Evolutionary conservation across 306 rosid species (phyloP), one percentile per base, ranked within the genome.

Genomic region (Casuarina cunninghamiana): DNA sequence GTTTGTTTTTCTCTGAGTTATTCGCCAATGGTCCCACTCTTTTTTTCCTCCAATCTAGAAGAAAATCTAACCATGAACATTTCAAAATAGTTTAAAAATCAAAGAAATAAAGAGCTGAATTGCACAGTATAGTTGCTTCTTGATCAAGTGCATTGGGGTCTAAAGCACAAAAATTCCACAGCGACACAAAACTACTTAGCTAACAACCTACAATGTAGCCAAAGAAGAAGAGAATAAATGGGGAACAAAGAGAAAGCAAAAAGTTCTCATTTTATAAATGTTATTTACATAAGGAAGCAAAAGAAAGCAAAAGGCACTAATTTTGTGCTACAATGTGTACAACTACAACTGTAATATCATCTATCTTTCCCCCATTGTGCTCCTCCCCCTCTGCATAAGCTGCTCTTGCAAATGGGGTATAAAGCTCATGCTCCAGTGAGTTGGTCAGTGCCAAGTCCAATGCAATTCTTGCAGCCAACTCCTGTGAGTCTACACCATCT

Each of bases 41-140:
- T 74, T 80, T 81, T 85, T 95, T 97, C 83, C 90, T 95, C 83
- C 90, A 97, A 72, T 90, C 39, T 60, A 73, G 50, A 42, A 39
- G 7, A 49, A 43, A 73, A 69, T 49, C 55, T 50, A 3, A 58
- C 9, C 38, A 58, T 21, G 2, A 58, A 13, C 65, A 58, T 26
- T 21, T 26, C 38, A 6, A 58, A 58, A 58, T 4, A 26, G 15
- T 21, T 26, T 10, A 10, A n/a, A 58, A 13, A 58, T 21, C 38
- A 26, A 21, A 58, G 39, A 8, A 58, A 58, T 38, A 15, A 53
- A 58, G 39, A 58, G 65, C 65, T 58, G 15, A 10, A 58, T 58
- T 58, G 8, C 38, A 26, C 39, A 21, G 65, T 21, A 2, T 58
- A 54, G 10, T 21, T 21, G 65, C 65, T 58, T 58, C 16, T 58